Evolutionary conservation across 2,329 filamentous ascomycete species (phyloP).

Genomic region (Fusarium piperis): DNA sequence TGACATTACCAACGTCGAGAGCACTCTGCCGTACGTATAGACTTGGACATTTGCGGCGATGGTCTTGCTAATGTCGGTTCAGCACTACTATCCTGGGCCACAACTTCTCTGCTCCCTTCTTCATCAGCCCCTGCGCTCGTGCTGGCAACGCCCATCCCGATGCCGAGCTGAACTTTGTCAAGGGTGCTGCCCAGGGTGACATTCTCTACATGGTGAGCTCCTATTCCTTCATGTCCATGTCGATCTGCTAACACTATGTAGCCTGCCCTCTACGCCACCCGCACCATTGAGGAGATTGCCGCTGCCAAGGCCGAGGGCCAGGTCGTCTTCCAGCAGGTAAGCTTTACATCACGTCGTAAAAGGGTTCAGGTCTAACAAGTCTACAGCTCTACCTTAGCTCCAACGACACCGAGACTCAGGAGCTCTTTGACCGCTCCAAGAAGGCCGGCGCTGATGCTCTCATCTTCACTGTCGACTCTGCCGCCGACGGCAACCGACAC

Average conservation of each 20-base stretch:
- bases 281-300: constrained; percentile 51
- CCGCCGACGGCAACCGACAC: constrained; percentile 52
- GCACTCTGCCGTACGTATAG: constrained; percentile 46
- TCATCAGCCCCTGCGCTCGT: constrained; percentile 60
- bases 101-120: constrained; percentile 65
- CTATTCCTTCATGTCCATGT: not conserved
- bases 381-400: constrained; percentile 38
- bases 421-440: constrained; percentile 46
- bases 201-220: constrained; percentile 59
- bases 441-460: constrained; percentile 49
- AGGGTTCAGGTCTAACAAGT: not conserved
- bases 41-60: not conserved
- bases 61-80: not conserved
- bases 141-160: constrained; percentile 56
- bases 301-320: constrained; percentile 49
- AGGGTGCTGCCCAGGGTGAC: constrained; percentile 57
- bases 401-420: constrained; percentile 48
- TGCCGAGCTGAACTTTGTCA: constrained; percentile 60
- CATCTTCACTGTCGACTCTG: constrained; percentile 53
- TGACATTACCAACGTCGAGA: constrained; percentile 58
- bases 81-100: constrained; percentile 62
- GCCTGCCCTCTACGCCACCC: constrained; percentile 48
- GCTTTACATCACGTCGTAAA: not conserved
- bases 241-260: constrained; percentile 7
- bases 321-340: constrained; percentile 51